Percentiles rank a stretch among this genome's conserved stretches.
Evolutionary conservation across 225 moss, liverwort and hornwort genomes (phyloP).

Genomic region (Straminergon stramineum): DNA sequence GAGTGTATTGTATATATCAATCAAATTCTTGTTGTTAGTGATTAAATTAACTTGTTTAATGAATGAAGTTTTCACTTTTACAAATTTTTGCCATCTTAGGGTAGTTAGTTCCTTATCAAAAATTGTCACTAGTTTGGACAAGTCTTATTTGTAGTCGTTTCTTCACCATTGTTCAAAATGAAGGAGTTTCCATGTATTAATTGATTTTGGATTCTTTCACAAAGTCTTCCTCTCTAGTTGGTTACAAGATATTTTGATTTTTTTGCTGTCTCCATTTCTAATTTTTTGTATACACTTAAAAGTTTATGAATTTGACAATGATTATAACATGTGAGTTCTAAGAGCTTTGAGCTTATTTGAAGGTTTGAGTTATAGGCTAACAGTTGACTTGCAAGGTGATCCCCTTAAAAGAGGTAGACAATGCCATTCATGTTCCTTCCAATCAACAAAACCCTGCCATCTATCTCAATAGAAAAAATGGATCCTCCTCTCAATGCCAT

Average conservation of each 20-base stretch:
- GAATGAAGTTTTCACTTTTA: background rate
- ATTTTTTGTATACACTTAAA: too few species aligned
- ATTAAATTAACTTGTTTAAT: background rate
- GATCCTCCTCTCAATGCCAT: too few species aligned
- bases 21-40: background rate
- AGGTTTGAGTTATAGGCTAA: background rate
- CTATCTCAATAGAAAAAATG: too few species aligned
- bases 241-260: background rate
- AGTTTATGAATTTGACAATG: too few species aligned
- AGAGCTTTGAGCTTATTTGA: background rate
- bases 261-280: background rate
- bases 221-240: background rate
- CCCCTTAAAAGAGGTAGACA: rapidly evolving
- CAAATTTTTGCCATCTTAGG: background rate
- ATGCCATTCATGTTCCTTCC: too few species aligned
- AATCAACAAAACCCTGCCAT: too few species aligned
- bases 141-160: background rate
- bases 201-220: background rate
- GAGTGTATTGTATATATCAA: background rate
- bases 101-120: background rate
- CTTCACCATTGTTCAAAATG: background rate
- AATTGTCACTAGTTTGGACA: background rate
- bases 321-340: too few species aligned
- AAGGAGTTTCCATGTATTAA: background rate
- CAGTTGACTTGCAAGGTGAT: too few species aligned